Evolutionary conservation across 257 asterid species (phyloP).

Genomic region (Solanum dulcamara): DNA sequence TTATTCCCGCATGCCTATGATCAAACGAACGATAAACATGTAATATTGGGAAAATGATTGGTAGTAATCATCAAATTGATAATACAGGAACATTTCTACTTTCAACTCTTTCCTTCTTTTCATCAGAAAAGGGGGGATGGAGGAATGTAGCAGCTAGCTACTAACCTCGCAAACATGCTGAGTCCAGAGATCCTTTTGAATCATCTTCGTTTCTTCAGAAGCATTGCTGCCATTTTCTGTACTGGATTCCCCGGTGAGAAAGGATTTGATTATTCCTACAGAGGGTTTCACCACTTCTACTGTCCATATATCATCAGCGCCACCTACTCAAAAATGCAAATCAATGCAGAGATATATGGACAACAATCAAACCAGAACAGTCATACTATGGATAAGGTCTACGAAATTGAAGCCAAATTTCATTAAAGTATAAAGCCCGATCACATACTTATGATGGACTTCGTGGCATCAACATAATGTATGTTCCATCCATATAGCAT

Average conservation of each 20-base stretch:
- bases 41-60: not conserved
- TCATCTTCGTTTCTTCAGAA: conserved; percentile 13
- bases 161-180: conserved; percentile 63
- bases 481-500: conserved; percentile 74
- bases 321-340: conserved; percentile 17
- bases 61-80: not conserved
- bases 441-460: conserved; percentile 41
- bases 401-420: not conserved
- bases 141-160: not conserved
- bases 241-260: conserved; percentile 21
- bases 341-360: not conserved
- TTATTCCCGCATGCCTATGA: conserved; percentile 70
- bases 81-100: not conserved
- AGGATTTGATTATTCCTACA: conserved; percentile 34
- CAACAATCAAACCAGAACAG: not conserved
- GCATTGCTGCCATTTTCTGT: conserved; percentile 10
- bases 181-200: conserved; percentile 67
- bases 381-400: not conserved
- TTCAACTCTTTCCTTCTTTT: not conserved
- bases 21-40: not conserved
- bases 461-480: conserved; percentile 58
- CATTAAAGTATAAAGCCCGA: not conserved
- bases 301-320: conserved; percentile 44
- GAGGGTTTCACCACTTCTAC: conserved; percentile 57
- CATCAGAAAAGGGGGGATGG: not conserved